Conservation (phyloP, 164 flowering plant genomes). For the Taxillus chinensis region DNA sequence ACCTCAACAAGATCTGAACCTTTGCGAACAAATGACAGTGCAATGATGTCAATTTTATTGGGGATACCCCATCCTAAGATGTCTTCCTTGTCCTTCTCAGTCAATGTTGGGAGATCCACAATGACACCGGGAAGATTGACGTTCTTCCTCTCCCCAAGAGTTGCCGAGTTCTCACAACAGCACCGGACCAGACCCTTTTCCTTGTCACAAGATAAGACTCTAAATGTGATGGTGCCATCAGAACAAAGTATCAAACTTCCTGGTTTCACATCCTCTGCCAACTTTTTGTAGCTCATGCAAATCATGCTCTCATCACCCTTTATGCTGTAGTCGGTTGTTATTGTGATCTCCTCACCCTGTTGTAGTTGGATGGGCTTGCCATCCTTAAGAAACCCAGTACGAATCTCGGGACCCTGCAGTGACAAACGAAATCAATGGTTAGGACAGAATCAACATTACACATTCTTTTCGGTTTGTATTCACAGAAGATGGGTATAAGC, state of each 20-base stretch:
- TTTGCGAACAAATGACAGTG: slow-evolving; percentile 42
- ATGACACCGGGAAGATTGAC: slow-evolving; percentile 85
- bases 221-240: slow-evolving; percentile 71
- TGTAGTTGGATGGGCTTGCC: slow-evolving; percentile 57
- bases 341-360: slow-evolving; percentile 65
- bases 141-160: slow-evolving; percentile 84
- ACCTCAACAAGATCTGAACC: slow-evolving; percentile 52
- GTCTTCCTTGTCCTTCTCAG: slow-evolving; percentile 81
- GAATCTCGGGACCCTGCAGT: slow-evolving; percentile 76
- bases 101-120: slow-evolving; percentile 83
- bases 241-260: slow-evolving; percentile 57
- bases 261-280: slow-evolving; percentile 68
- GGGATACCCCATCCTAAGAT: slow-evolving; percentile 41
- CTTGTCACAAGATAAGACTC: slow-evolving; percentile 54
- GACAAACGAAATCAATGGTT: too few relatives aligned
- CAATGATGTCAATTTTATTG: slow-evolving; percentile 41
- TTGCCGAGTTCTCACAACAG: slow-evolving; percentile 81
- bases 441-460: too few relatives aligned
- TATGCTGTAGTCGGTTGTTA: slow-evolving; percentile 68
- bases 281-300: slow-evolving; percentile 81
- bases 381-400: slow-evolving; percentile 86
- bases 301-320: slow-evolving; percentile 67
- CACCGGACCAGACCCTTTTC: slow-evolving; percentile 52
- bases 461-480: too few relatives aligned
- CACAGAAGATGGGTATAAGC: too few relatives aligned